Base-by-base conservation (phyloP, 23 red algal species). In the Gracilaria domingensis region DNA sequence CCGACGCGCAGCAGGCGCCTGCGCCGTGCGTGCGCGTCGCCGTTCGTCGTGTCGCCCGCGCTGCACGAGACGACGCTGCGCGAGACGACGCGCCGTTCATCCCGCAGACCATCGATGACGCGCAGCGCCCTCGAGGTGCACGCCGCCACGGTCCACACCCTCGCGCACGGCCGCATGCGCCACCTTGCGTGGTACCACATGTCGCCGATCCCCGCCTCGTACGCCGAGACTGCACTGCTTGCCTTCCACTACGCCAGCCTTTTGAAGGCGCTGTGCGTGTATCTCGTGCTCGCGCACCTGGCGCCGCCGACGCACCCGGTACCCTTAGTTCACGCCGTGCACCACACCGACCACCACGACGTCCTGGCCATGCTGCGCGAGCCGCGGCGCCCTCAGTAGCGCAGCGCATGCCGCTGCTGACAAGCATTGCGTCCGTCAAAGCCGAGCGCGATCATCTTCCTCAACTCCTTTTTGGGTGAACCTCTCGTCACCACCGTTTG, bases 61-160 rank as follows among this genome's bases (percentile, higher is more conserved):
- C 36, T 75, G 12, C 36, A n/a, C 37, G 36, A 48, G 36, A 3
- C 1, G 21, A 36, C 40, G 6, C 70, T 48, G 3, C 83, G 66
- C 23, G 9, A 11, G 57, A 64, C 9, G 26, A 57, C n/a, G 49
- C 90, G 3, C 62, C 70, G 50, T 93, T 65, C 55, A 30, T 93
- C 16, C 90, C 90, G 17, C 90, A 93, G 90, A 93, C 90, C 7
- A 85, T 93, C 30, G 90, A 93, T 25, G 32, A 75, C 32, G 90
- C 90, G 12, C 66, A 85, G 14, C 66, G 67, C 0, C 69, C n/a
- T n/a, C n/a, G n/a, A 51, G 51, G 45, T 37, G 8, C 90, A 93
- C 32, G 28, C 47, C 16, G 72, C 80, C 8, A 65, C 78, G 4
- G 66, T 49, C 8, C 33, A 80, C 36, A 20, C 55, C 29, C 57